Base-by-base conservation (phyloP, 768 basidiomycete species). In the Saitozyma podzolica region DNA sequence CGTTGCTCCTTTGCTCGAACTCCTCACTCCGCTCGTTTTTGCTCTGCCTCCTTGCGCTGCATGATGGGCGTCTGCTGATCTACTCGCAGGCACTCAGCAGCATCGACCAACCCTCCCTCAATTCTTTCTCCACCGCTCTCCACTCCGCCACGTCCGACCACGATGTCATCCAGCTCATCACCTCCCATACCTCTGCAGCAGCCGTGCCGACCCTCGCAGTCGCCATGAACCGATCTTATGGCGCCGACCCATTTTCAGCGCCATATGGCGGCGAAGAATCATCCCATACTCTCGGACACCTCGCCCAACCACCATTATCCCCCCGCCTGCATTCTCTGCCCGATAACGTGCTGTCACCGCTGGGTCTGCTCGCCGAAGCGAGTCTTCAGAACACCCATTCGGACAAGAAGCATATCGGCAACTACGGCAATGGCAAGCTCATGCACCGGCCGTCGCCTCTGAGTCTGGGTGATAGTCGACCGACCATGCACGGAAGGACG, bases 321-420 rank as follows among this genome's bases (percentile, higher is more conserved):
- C 94, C 93, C 0, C 89, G 93, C 73, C 82, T 97, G 2, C 92
- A 95, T 67, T 91, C 87, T 0, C 81, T 98, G 6, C 95, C 95
- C 0, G 93, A 97, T 78, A 95, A 95, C 74, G 82, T 89, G 0
- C 82, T 98, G 45, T 97, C 95, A 66, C 95, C 95, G 6, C 83
- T 98, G 10, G 95, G 95, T 0, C 82, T 98, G 0, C 84, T 98
- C 16, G 95, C 92, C 0, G 94, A 97, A 75, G 90, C 92, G 0
- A 91, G 89, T 71, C 55, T 81, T 40, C 78, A 80, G 42, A 80
- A 80, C 56, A 29, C 29, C 29, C 29, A 29, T 47, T 72, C 72
- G 1, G 68, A 72, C 0, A 63, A 40, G 17, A 64, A 60, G 39
- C 50, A 59, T 45, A 17, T 20, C 39, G 57, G 61, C 29, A 50